These are phyloP conservation scores for Epichloe coenophiala DNA, from an alignment of 2,329 filamentous ascomycete species.

Conservation along the genomic window DNA sequence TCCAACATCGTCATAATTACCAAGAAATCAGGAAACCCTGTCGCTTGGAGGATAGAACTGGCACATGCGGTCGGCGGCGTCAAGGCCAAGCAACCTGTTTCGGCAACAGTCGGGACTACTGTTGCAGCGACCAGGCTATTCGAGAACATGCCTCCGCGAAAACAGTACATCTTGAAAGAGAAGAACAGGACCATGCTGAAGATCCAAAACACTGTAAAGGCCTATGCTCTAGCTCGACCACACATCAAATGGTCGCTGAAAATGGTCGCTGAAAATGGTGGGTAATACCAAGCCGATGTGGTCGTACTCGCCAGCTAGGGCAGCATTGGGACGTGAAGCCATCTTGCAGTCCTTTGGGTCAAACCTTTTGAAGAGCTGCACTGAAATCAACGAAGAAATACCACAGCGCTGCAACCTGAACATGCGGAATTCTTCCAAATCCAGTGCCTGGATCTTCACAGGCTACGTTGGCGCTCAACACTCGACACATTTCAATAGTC, in stretches of 20 bases:
- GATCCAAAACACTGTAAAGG: constrained; percentile 46
- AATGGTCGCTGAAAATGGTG: constrained; percentile 42
- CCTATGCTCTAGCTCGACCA: constrained; percentile 54
- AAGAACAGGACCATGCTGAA: constrained; percentile 39
- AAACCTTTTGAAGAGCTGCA: constrained; percentile 40
- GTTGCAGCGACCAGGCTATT: constrained; percentile 49
- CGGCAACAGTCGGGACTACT: constrained; percentile 55
- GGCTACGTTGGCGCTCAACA: constrained; percentile 39
- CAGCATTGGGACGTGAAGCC: constrained; percentile 39
- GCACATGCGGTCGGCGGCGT: constrained; percentile 18
- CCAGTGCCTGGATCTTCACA: constrained; percentile 26
- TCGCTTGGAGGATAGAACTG: constrained; percentile 39
- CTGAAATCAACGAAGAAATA: constrained; percentile 18
- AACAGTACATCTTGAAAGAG: constrained; percentile 43
- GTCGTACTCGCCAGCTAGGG: constrained; percentile 45
- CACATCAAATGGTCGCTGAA: constrained; percentile 32
- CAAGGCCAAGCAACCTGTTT: constrained; percentile 18
- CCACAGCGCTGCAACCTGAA: background rate
- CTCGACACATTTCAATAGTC: constrained; percentile 11
- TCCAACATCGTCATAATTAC: constrained; percentile 50
- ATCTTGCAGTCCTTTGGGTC: constrained; percentile 49
- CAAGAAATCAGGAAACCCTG: constrained; percentile 43
- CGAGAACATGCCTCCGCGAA: constrained; percentile 47
- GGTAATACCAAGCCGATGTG: constrained; percentile 40
- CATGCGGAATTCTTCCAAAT: background rate